Conservation (phyloP, 768 basidiomycete species). For the Lentinula lateritia region DNA sequence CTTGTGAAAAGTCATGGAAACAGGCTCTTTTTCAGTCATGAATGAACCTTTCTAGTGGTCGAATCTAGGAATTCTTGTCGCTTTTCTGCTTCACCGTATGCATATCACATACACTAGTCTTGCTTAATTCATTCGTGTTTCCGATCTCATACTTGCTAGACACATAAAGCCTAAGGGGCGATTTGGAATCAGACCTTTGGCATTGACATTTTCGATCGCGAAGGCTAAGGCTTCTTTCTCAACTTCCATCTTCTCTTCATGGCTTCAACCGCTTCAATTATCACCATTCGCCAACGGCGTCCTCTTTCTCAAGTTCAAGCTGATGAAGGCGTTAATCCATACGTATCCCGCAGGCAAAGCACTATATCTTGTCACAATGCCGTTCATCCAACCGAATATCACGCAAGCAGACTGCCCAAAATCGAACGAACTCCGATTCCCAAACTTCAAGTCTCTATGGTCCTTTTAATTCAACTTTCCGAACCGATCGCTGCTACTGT, state of each 20-base stretch:
- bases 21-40: no score
- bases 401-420: not conserved
- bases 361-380: not conserved
- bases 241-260: not conserved
- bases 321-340: not conserved
- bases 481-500: conserved; percentile 26
- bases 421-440: conserved; percentile 27
- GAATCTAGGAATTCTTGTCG: no score
- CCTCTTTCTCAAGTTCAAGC: not conserved
- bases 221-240: not conserved
- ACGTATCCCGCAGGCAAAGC: not conserved
- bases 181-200: no score
- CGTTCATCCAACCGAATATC: not conserved
- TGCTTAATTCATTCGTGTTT: no score
- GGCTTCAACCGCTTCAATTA: not conserved
- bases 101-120: no score
- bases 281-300: not conserved
- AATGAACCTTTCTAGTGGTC: no score
- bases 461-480: conserved; percentile 27
- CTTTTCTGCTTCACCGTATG: no score
- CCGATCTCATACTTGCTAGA: not conserved
- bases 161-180: not conserved
- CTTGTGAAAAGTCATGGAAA: no score
- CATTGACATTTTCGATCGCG: no score
- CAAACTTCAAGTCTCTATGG: conserved; percentile 31